These are phyloP conservation scores for Coprinopsis strossmayeri DNA, from an alignment of 768 basidiomycete species.

Conservation along the genomic window DNA sequence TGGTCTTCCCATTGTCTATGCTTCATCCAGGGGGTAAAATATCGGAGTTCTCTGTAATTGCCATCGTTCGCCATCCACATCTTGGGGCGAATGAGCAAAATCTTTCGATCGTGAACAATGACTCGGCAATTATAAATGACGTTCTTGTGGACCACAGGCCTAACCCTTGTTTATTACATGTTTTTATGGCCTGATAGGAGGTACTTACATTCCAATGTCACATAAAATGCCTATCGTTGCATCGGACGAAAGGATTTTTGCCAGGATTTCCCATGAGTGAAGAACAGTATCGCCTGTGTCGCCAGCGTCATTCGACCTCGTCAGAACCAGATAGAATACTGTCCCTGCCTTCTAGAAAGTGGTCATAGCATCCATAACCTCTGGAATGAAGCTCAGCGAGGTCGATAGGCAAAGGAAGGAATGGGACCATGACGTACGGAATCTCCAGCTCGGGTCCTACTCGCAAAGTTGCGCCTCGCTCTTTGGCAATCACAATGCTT, in stretches of 20 bases:
- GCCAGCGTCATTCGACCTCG: no score
- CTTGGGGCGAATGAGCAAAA: slow-evolving; percentile 93
- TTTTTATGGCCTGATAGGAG: neutral
- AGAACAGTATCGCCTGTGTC: slow-evolving; percentile 86
- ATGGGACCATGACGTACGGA: slow-evolving; percentile 66
- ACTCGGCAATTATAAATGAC: slow-evolving; percentile 96
- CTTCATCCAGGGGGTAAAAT: slow-evolving; percentile 95
- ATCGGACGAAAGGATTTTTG: slow-evolving; percentile 79
- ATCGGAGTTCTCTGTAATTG: slow-evolving; percentile 85
- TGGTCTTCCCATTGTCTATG: slow-evolving; percentile 88
- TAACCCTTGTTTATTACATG: slow-evolving; percentile 22
- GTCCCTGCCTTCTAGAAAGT: slow-evolving; percentile 89
- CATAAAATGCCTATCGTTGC: slow-evolving; percentile 84
- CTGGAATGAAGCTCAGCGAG: no score
- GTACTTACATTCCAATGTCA: slow-evolving; percentile 88
- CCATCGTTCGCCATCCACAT: slow-evolving; percentile 99
- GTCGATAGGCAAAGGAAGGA: neutral
- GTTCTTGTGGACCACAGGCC: slow-evolving; percentile 98
- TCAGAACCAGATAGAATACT: neutral
- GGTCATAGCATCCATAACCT: slow-evolving; percentile 96
- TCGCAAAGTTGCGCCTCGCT: slow-evolving; percentile 79
- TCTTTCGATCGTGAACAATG: slow-evolving; percentile 78
- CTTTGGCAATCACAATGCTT: slow-evolving; percentile 85
- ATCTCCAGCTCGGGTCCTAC: slow-evolving; percentile 98
- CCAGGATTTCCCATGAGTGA: slow-evolving; percentile 97